Percentiles rank a stretch among this genome's conserved stretches.
Conservation (phyloP, 805 yeast genomes). For the Kluyveromyces lactis region DNA sequence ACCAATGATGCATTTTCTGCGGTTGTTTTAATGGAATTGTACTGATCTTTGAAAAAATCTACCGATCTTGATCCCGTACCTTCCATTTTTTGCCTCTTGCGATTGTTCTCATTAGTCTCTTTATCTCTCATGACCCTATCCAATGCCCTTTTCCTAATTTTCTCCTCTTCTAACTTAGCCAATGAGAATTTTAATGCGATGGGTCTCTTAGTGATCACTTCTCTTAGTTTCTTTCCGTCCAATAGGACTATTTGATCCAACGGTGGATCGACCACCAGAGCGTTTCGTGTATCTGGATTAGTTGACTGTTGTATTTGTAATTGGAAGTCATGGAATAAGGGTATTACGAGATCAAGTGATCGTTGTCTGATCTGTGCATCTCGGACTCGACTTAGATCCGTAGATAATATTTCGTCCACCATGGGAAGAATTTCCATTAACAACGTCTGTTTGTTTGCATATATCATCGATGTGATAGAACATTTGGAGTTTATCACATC, state of each 20-base stretch:
- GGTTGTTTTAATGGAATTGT: constrained; percentile 17
- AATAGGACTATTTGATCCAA: constrained; percentile 20
- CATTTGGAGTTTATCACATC: constrained; percentile 15
- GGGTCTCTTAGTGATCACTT: constrained; percentile 21
- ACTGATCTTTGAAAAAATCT: constrained; percentile 39
- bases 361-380: constrained; percentile 18
- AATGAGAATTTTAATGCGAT: constrained; percentile 13
- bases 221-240: constrained; percentile 17
- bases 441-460: constrained; percentile 15
- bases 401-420: constrained; percentile 24
- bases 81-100: constrained; percentile 14
- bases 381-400: constrained; percentile 19
- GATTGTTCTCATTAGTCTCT: constrained; percentile 14
- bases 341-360: constrained; percentile 32
- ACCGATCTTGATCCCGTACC: constrained; percentile 18
- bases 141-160: constrained; percentile 28
- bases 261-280: constrained; percentile 23
- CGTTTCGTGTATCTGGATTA: constrained; percentile 16
- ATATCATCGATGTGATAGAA: constrained; percentile 12
- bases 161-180: constrained; percentile 25
- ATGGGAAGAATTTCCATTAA: constrained; percentile 30
- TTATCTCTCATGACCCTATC: constrained; percentile 13
- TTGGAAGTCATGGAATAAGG: constrained; percentile 32
- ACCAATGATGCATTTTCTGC: background rate
- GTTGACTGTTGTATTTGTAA: constrained; percentile 31